Conservation (phyloP, 345 rosid species). For the Lumnitzera racemosa region DNA sequence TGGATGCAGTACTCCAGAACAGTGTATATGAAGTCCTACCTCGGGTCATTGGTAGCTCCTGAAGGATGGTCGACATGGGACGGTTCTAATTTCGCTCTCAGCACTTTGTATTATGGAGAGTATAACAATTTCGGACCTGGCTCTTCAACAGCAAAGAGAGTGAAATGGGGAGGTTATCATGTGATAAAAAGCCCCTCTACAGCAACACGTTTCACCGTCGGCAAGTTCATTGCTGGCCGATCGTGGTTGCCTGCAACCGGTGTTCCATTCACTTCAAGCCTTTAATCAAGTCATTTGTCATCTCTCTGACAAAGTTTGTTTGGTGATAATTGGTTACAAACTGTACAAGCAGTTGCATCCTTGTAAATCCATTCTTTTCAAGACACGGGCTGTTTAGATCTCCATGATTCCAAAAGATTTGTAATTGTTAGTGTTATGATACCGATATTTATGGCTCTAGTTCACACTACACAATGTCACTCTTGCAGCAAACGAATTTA, state of each 20-base stretch:
- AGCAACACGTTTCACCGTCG: conserved; percentile 50
- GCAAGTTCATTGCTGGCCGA: conserved; percentile 35
- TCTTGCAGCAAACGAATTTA: too few relatives aligned
- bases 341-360: neutral
- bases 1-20: conserved; percentile 61
- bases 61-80: conserved; percentile 68
- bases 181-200: conserved; percentile 34
- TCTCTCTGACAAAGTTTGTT: neutral
- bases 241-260: conserved; percentile 58
- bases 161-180: conserved; percentile 62
- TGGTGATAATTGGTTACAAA: neutral
- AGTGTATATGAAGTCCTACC: conserved; percentile 41
- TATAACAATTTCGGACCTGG: conserved; percentile 66
- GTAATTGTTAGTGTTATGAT: too few relatives aligned
- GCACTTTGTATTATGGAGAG: conserved; percentile 64
- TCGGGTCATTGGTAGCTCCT: conserved; percentile 41
- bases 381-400: too few relatives aligned
- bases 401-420: too few relatives aligned
- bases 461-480: too few relatives aligned
- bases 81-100: conserved; percentile 32
- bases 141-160: conserved; percentile 43
- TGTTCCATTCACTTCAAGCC: conserved; percentile 51
- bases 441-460: too few relatives aligned
- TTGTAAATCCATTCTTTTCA: neutral
- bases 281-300: conserved; percentile 20